Conservation (phyloP, 2,329 filamentous ascomycete genomes). For the Chrysoporthe puriensis region DNA sequence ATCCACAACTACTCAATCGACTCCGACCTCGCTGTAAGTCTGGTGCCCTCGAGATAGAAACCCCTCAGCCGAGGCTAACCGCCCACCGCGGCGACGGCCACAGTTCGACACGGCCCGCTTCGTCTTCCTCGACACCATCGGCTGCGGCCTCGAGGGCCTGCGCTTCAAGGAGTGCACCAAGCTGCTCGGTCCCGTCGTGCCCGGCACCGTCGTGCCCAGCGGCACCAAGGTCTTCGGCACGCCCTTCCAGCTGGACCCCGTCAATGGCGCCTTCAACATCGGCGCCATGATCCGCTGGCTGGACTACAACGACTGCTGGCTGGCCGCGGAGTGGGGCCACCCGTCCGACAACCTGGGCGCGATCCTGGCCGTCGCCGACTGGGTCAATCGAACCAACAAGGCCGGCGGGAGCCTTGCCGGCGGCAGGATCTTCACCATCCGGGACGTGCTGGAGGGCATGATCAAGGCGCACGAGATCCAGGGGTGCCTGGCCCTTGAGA, state of each 20-base stretch:
- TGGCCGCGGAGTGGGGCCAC: constrained; percentile 98
- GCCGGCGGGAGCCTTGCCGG: constrained; percentile 78
- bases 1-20: constrained; percentile 90
- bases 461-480: constrained; percentile 99
- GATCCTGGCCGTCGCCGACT: constrained; percentile 95
- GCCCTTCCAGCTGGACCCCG: constrained; percentile 89
- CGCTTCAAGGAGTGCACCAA: constrained; percentile 96
- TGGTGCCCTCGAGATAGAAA: too few relatives aligned
- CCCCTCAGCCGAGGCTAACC: constrained; percentile 30
- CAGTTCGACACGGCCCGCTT: constrained; percentile 95
- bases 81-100: constrained; percentile 12
- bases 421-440: constrained; percentile 85
- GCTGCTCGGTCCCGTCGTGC: constrained; percentile 88
- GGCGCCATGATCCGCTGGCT: constrained; percentile 99
- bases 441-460: constrained; percentile 94
- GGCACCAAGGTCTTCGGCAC: constrained; percentile 91
- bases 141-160: constrained; percentile 93
- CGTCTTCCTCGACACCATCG: constrained; percentile 95
- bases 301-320: constrained; percentile 99
- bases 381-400: constrained; percentile 90
- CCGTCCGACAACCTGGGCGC: constrained; percentile 97
- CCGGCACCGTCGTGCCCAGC: constrained; percentile 88
- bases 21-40: constrained; percentile 87
- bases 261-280: constrained; percentile 98
- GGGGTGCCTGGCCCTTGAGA: constrained; percentile 93